phyloP scores from a whole-genome alignment of 306 rosid species.

The Comarum palustre region DNA sequence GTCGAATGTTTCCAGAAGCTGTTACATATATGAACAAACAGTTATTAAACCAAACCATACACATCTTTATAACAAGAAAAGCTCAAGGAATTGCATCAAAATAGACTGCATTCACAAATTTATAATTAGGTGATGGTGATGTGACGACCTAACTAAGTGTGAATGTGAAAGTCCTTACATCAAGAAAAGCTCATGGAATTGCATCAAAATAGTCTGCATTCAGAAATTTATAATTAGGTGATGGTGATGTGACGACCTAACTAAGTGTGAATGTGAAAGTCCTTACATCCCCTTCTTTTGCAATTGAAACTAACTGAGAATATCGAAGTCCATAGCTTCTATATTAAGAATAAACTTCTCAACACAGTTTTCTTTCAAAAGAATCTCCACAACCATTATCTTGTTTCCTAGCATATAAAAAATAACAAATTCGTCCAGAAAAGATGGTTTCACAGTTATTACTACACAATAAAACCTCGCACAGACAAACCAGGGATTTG shows the following conservation, averaged over 20 bases:
- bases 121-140: neutral
- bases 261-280: neutral
- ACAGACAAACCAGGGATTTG: neutral
- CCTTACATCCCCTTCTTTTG: neutral
- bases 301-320: neutral
- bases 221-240: neutral
- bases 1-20: constrained; percentile 98
- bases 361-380: neutral
- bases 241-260: neutral
- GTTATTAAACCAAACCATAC: neutral
- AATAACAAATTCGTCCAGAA: neutral
- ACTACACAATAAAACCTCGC: neutral
- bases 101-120: neutral
- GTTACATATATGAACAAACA: constrained; percentile 31
- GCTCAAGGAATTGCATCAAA: neutral
- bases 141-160: neutral
- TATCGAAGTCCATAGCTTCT: neutral
- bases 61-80: constrained; percentile 1
- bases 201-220: neutral
- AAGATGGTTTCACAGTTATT: neutral
- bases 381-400: neutral
- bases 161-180: neutral
- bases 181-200: neutral
- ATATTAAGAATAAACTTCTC: neutral
- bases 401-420: neutral